These are phyloP conservation scores for Chytriomyces sp. DNA, from an alignment of 192 early-diverging fungal species.

Conservation along the genomic window DNA sequence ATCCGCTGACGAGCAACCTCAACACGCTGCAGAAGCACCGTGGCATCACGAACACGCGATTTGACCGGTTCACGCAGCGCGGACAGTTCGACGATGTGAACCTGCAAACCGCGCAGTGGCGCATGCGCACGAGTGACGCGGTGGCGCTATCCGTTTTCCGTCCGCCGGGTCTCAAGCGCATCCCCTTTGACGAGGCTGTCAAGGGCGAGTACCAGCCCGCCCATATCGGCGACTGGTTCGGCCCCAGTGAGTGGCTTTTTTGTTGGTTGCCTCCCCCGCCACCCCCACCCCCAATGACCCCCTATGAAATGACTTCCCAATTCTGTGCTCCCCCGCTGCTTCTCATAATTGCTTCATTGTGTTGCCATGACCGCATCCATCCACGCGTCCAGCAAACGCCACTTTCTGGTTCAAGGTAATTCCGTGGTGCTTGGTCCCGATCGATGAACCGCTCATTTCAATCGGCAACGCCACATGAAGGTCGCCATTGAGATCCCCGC, in stretches of 20 bases:
- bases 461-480: not conserved
- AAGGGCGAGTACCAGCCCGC: conserved; percentile 69
- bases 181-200: conserved; percentile 76
- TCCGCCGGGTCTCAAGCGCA: conserved; percentile 69
- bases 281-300: not conserved
- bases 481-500: conserved; percentile 72
- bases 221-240: conserved; percentile 73
- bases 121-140: conserved; percentile 44
- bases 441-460: not conserved
- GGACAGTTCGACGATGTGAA: conserved; percentile 73
- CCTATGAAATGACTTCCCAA: not conserved
- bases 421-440: no score
- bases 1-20: conserved; percentile 11
- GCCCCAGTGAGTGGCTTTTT: conserved; percentile 59
- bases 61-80: conserved; percentile 69
- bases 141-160: conserved; percentile 54
- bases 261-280: not conserved
- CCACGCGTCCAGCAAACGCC: conserved; percentile 17
- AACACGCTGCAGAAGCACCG: conserved; percentile 29
- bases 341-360: not conserved
- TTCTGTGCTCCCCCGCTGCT: not conserved
- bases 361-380: not conserved
- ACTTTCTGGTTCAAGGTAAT: conserved; percentile 47
- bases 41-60: conserved; percentile 73
- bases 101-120: conserved; percentile 55